A percentile compares a stretch with the other conserved stretches of the same genome.
phyloP scores from a whole-genome alignment of 148 eudicot species.

The Chenopodium berlandieri region DNA sequence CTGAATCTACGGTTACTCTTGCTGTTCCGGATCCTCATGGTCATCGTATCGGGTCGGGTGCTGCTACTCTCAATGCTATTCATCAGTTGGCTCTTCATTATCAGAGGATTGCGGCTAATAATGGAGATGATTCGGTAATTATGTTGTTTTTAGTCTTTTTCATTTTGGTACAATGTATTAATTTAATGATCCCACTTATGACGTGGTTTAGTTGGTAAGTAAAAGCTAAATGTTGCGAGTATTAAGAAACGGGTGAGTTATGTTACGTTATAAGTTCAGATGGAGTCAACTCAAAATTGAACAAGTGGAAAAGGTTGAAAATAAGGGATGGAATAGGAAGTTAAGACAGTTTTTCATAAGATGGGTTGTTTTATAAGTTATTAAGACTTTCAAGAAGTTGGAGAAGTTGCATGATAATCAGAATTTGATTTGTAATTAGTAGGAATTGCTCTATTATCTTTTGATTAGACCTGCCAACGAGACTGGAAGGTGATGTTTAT shows the following conservation, averaged over 20 bases:
- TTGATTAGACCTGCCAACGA: neutral
- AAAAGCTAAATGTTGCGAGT: too few species aligned
- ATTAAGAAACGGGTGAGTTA: too few species aligned
- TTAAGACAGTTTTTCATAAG: neutral
- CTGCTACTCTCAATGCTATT: constrained; percentile 88
- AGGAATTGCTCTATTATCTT: neutral
- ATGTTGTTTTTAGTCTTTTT: neutral
- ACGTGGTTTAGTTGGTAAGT: too few species aligned
- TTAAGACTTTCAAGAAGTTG: neutral
- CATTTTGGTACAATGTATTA: neutral
- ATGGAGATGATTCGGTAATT: constrained; percentile 14
- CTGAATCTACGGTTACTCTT: constrained; percentile 64
- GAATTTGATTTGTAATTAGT: neutral
- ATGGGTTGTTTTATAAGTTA: neutral
- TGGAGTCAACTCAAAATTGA: too few species aligned
- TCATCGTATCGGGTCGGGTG: constrained; percentile 90
- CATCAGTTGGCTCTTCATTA: constrained; percentile 62
- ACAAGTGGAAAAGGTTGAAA: too few species aligned
- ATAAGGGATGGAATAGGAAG: too few species aligned
- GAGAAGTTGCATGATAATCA: neutral
- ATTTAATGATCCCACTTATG: neutral
- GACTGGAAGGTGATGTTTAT: neutral
- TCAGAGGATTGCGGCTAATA: constrained; percentile 3
- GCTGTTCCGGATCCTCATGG: constrained; percentile 93
- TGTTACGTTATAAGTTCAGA: too few species aligned